phyloP scores from a whole-genome alignment of 2,329 filamentous ascomycete genomes.

The Metarhizium humberi region DNA sequence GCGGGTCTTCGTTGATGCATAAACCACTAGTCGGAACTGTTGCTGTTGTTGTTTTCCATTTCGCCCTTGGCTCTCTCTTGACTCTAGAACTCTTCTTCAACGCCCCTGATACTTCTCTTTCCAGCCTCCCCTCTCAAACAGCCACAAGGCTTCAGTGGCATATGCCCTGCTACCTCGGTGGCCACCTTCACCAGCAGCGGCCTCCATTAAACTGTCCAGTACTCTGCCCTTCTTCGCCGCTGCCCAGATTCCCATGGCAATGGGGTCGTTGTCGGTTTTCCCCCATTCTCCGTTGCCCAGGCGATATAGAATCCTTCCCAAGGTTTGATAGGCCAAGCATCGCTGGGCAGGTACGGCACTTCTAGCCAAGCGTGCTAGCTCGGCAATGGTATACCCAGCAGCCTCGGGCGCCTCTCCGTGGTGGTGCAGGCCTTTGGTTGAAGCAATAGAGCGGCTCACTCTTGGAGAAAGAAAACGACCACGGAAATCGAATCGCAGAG shows the following conservation, averaged over 20 bases:
- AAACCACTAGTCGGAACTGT: neutral
- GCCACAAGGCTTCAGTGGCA: constrained; percentile 82
- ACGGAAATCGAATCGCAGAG: constrained; percentile 81
- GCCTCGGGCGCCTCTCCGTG: constrained; percentile 88
- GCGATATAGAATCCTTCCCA: constrained; percentile 77
- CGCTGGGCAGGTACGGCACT: constrained; percentile 79
- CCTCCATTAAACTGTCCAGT: constrained; percentile 66
- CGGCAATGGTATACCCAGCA: constrained; percentile 85
- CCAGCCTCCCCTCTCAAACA: constrained; percentile 66
- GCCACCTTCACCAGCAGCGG: constrained; percentile 57
- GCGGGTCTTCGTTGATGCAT: neutral
- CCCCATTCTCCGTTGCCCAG: constrained; percentile 67
- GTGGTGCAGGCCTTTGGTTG: constrained; percentile 77
- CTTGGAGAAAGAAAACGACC: constrained; percentile 73
- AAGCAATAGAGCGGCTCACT: constrained; percentile 63
- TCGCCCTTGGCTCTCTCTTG: too few species aligned
- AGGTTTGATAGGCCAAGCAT: constrained; percentile 83
- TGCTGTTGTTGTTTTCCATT: too few species aligned
- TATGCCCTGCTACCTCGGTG: constrained; percentile 77
- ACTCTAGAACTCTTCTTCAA: constrained; percentile 11
- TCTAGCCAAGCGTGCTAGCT: constrained; percentile 71
- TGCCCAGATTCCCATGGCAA: constrained; percentile 76
- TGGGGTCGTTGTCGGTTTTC: constrained; percentile 42
- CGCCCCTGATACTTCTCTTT: constrained; percentile 52
- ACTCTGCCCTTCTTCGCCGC: constrained; percentile 69